A percentile compares a stretch with the other conserved stretches of the same genome.
phyloP scores from a whole-genome alignment of 2,329 filamentous ascomycete genomes.

The Ascochyta clinopodiicola region DNA sequence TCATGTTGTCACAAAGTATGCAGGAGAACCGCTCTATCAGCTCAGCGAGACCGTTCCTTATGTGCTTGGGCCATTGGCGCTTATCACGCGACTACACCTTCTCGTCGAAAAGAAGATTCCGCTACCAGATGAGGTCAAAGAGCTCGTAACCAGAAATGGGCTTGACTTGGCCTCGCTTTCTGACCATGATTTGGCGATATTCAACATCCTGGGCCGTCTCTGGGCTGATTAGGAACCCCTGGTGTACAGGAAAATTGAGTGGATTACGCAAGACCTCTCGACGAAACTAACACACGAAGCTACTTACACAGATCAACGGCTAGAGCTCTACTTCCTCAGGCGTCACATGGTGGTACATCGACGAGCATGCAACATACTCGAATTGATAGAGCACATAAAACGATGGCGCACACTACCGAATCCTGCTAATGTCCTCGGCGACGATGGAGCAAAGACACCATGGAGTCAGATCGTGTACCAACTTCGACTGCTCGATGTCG shows the following conservation, averaged over 20 bases:
- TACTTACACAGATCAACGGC: not conserved
- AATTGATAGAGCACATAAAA: slow-evolving; percentile 10
- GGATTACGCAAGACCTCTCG: not conserved
- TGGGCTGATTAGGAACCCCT: slow-evolving; percentile 11
- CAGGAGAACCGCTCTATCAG: slow-evolving; percentile 6
- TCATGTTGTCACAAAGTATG: not conserved
- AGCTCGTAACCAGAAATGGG: not conserved
- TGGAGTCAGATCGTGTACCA: slow-evolving; percentile 1
- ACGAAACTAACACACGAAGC: not conserved
- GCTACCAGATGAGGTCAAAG: not conserved
- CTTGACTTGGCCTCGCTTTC: not conserved
- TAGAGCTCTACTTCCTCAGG: slow-evolving; percentile 10
- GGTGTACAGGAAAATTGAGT: not conserved
- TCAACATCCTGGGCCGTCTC: slow-evolving; percentile 6
- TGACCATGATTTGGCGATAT: slow-evolving; percentile 4
- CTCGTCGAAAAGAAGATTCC: slow-evolving; percentile 3
- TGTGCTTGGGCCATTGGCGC: slow-evolving; percentile 2
- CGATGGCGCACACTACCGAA: slow-evolving; percentile 13
- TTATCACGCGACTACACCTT: slow-evolving; percentile 4
- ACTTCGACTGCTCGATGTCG: not conserved
- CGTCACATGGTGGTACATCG: not conserved
- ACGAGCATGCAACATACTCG: slow-evolving; percentile 11
- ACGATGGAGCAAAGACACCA: not conserved
- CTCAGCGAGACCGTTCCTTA: slow-evolving; percentile 9
- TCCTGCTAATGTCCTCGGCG: slow-evolving; percentile 2